Evolutionary conservation across 345 rosid genomes (phyloP), one percentile per base, ranked within the genome.

Genomic region (Microcos paniculata): DNA sequence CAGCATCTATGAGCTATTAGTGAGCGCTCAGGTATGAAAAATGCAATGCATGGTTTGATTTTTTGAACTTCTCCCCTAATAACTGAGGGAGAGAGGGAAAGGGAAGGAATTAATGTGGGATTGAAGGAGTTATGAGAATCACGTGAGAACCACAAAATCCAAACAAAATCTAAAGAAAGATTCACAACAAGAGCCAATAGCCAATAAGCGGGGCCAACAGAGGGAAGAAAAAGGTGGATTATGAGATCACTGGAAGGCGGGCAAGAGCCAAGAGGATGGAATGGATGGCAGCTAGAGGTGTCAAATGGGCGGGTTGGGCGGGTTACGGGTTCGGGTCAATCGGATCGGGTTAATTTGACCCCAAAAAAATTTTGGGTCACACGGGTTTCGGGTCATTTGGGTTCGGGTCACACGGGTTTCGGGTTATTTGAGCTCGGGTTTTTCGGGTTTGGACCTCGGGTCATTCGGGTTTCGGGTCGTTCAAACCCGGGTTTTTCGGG

Each of bases 81-180:
- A 53, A 75, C 62, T 70, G 56, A 61, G 75, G 49, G 51, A 43
- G 26, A 46, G 31, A 43, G 24, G 12, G 18, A 49, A 24, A 40
- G n/a, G 18, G 1, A 55, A 24, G 66, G 45, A 66, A 35, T 84
- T 61, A 80, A 85, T 78, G 84, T 5, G 65, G 64, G 9, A 35
- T 35, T 35, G 1, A 73, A 61, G 55, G 45, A 75, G 66, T 52
- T 35, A 71, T 33, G 75, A 72, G 85, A 63, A 46, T 81, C 85
- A 81, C 86, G 85, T 83, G 85, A 79, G 78, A 56, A 42, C 10
- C 82, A 74, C 69, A 83, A 76, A 78, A 82, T 80, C 88, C 78
- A 79, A 74, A 83, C 79, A 70, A 75, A 83, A 75, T 81, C 85
- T 70, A 59, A 71, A 23, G 80, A 71, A 72, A 81, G 86, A 83